Evolutionary conservation across 140 eudicot genomes (phyloP).

Genomic region (Senecio squalidus): DNA sequence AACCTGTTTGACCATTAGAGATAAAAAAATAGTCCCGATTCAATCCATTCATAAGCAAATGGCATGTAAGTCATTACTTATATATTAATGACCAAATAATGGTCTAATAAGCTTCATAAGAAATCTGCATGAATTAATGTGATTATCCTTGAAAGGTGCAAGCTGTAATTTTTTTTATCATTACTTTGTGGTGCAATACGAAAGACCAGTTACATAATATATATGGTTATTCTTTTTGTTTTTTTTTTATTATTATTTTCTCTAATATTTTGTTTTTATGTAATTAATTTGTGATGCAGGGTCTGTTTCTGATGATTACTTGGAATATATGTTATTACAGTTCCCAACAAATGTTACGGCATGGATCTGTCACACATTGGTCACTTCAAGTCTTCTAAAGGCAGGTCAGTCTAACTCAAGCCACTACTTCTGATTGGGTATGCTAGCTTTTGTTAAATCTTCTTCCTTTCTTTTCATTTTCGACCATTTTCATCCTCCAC

Average conservation of each 20-base stretch:
- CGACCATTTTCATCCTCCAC: neutral
- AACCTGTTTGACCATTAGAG: no score
- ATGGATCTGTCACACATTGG: conserved; percentile 96
- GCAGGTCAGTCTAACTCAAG: conserved; percentile 74
- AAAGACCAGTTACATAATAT: neutral
- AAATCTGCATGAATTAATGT: neutral
- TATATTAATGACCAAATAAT: neutral
- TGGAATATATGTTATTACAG: conserved; percentile 86
- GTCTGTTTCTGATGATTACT: conserved; percentile 92
- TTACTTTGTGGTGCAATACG: conserved; percentile 8
- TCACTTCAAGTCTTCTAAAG: conserved; percentile 97
- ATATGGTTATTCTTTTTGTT: neutral
- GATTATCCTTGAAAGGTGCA: conserved; percentile 2
- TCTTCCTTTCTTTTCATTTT: neutral
- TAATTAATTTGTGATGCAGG: conserved; percentile 47
- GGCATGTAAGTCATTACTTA: neutral
- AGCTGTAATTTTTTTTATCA: conserved; percentile 8
- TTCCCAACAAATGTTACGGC: conserved; percentile 96
- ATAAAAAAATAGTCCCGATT: no score
- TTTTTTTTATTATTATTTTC: conserved; percentile 9
- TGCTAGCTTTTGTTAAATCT: neutral
- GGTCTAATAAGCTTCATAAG: neutral
- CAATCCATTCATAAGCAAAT: no score
- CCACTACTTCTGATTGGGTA: conserved; percentile 41
- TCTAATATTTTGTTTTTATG: no score